Percentiles rank a stretch among this genome's conserved stretches.
Evolutionary conservation across 768 basidiomycete genomes (phyloP).

Genomic region (Phaeotremella fagi): DNA sequence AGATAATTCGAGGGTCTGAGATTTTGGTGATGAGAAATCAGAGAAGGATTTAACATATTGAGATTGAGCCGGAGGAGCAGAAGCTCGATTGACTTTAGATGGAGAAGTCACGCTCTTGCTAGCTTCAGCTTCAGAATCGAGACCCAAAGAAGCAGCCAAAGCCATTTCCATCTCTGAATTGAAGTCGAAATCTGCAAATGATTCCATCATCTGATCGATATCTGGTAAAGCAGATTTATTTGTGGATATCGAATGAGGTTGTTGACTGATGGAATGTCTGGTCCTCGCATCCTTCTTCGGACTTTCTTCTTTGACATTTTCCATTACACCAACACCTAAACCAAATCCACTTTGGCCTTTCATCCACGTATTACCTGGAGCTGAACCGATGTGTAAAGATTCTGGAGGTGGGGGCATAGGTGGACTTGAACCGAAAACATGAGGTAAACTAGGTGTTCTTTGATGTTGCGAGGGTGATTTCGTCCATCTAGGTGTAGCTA

Average conservation of each 20-base stretch:
- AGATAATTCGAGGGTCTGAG: not conserved
- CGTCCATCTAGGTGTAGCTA: slow-evolving; percentile 90
- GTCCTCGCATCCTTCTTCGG: slow-evolving; percentile 4
- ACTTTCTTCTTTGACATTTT: slow-evolving; percentile 53
- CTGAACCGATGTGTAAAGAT: slow-evolving; percentile 13
- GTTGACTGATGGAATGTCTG: not conserved
- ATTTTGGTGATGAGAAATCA: not conserved
- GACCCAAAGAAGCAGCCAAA: slow-evolving; percentile 25
- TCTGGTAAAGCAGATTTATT: slow-evolving; percentile 2
- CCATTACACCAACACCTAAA: slow-evolving; percentile 42
- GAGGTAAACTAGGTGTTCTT: slow-evolving; percentile 38
- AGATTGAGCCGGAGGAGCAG: slow-evolving; percentile 6
- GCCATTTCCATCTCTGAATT: slow-evolving; percentile 35
- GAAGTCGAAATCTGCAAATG: slow-evolving; percentile 33
- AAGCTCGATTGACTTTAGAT: not conserved
- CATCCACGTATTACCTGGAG: slow-evolving; percentile 28
- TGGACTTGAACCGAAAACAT: slow-evolving; percentile 50
- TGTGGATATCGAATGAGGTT: not conserved
- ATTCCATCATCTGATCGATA: slow-evolving; percentile 3
- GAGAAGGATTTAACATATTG: not conserved
- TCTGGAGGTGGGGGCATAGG: slow-evolving; percentile 7
- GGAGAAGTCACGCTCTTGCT: not conserved
- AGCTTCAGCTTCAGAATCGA: slow-evolving; percentile 15
- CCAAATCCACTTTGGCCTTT: slow-evolving; percentile 48
- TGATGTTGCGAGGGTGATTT: slow-evolving; percentile 22